phyloP scores from a whole-genome alignment of 148 eudicot genomes.

The Persicaria maculosa region DNA sequence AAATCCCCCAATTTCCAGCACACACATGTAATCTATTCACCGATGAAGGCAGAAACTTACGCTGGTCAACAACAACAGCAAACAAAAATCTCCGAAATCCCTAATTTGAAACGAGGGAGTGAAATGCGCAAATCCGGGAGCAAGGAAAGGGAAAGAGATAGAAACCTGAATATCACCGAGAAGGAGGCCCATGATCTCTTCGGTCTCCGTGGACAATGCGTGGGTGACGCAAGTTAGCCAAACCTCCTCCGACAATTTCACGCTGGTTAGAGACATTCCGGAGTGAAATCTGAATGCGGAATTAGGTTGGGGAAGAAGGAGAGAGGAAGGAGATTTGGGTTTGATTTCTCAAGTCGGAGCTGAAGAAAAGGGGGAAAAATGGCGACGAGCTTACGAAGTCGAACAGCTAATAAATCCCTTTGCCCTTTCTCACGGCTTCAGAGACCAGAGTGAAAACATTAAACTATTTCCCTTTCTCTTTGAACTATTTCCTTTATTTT shows the following conservation, averaged over 20 bases:
- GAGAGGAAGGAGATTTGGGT: not conserved
- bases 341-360: not conserved
- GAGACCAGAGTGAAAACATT: not conserved
- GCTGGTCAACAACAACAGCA: slow-evolving; percentile 1
- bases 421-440: not conserved
- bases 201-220: slow-evolving; percentile 93
- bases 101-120: not conserved
- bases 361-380: not conserved
- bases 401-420: not conserved
- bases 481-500: not conserved
- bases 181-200: slow-evolving; percentile 99
- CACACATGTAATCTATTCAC: not conserved
- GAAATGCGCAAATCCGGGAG: not conserved
- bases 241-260: slow-evolving; percentile 89
- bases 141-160: not conserved
- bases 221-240: slow-evolving; percentile 91
- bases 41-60: not conserved
- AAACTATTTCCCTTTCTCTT: not conserved
- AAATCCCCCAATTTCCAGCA: slow-evolving; percentile 1
- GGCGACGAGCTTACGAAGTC: not conserved
- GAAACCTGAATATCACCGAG: slow-evolving; percentile 93
- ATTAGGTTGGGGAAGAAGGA: not conserved
- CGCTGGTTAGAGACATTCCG: slow-evolving; percentile 46
- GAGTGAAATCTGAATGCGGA: not conserved
- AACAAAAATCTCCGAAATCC: not conserved